Evolutionary conservation across 2,329 filamentous ascomycete genomes (phyloP).

Genomic region (Fusarium equiseti): DNA sequence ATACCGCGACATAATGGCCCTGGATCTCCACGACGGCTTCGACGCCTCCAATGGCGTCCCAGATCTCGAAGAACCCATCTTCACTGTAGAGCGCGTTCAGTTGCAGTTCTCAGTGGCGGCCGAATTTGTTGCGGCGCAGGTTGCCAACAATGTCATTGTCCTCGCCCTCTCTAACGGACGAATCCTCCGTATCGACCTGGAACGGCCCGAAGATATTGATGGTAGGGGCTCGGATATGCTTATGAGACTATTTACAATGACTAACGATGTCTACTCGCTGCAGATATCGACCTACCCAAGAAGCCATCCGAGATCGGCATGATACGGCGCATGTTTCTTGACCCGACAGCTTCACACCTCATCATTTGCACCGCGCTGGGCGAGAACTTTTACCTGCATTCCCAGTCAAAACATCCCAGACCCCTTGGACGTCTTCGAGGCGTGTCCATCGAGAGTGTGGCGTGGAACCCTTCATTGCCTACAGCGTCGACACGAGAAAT

Average conservation of each 20-base stretch:
- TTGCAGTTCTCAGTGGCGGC: constrained; percentile 94
- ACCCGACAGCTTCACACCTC: constrained; percentile 94
- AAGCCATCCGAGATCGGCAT: constrained; percentile 90
- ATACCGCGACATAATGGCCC: constrained; percentile 50
- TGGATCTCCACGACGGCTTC: constrained; percentile 71
- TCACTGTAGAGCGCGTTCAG: constrained; percentile 92
- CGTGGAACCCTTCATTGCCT: constrained; percentile 93
- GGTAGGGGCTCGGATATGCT: constrained; percentile 60
- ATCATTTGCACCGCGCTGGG: constrained; percentile 90
- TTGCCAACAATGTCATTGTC: constrained; percentile 96
- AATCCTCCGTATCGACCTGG: constrained; percentile 92
- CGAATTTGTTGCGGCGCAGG: constrained; percentile 95
- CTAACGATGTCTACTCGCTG: constrained; percentile 16
- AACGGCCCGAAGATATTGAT: constrained; percentile 95
- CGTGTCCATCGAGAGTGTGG: constrained; percentile 87
- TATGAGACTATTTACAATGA: neutral
- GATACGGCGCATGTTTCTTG: constrained; percentile 96
- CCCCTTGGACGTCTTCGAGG: constrained; percentile 84
- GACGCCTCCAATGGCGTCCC: constrained; percentile 71
- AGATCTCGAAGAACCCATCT: constrained; percentile 80
- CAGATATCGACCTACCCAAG: constrained; percentile 97
- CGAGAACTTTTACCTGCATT: constrained; percentile 98
- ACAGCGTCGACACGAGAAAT: constrained; percentile 97
- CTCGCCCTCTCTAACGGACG: constrained; percentile 91
- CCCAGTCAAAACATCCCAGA: constrained; percentile 89